Base-by-base conservation (phyloP, 305 asterid genomes). In the Withania somnifera region DNA sequence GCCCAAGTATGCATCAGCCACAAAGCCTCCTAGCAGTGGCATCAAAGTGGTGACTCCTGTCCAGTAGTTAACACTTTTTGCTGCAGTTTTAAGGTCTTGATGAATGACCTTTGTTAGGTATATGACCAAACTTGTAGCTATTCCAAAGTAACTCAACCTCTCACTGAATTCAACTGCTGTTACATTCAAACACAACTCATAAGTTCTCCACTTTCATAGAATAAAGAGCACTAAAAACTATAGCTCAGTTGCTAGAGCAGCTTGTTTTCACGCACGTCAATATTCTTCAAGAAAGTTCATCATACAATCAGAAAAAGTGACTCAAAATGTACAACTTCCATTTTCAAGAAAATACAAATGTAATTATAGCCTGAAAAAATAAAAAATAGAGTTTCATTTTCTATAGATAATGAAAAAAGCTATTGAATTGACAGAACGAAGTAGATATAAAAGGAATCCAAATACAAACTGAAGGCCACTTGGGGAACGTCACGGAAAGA, bases 11-110 rank as follows among this genome's bases (percentile, higher is more conserved):
- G 97, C 91, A 84, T 95, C 98, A 15, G 98, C 97, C 7, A 95
- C 17, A 81, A 93, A 95, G 0, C 98, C 98, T 50, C 98, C 98
- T 7, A 91, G 14, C n/a, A 95, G 83, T 11, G 98, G 98, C 94
- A 92, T 92, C 68, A 88, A 36, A 6, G 98, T 91, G 75, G 98
- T 95, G 1, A 93, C 93, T 0, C 98, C 98, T 0, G 93, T 30
- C 98, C 98, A 95, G 28, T 90, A 90, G 66, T 95, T 93, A 3
- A 91, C 98, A 58, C 75, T 92, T 54, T 88, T 91, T 2, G 92
- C 98, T 7, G 98, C 96, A 5, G 93, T 90, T 86, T 89, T 93
- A 7, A 95, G 89, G 90, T 95, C 97, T 69, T 89, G 88, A 53
- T 91, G 91, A 15, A 95, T 83, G 24, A 93, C 98, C 63, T 86